Evolutionary conservation across 176 grass and related monocot genomes (phyloP), one percentile per base, ranked within the genome.

Genomic region (Oryza longistaminata): DNA sequence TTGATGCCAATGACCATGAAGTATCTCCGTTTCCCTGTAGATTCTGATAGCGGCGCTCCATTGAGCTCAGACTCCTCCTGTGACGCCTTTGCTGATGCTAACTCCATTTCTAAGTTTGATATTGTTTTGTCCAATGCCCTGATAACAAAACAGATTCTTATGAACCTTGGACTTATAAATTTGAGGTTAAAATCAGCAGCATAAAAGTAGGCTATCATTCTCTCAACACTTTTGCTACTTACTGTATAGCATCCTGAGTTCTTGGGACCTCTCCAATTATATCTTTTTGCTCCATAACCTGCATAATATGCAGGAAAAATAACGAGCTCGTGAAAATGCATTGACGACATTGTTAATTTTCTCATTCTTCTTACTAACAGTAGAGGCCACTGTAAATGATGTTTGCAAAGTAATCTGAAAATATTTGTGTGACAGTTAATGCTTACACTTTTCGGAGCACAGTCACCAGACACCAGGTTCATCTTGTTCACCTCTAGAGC

Each of bases 1-100:
- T 95, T 97, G 60, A 97, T 92, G 31, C 95, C 95, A 6, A 97
- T 64, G 79, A 97, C 95, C 93, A 97, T 92, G 68, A 95, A 91
- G 53, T 88, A 88, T 50, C 93, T 95, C n/a, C 69, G 68, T 34
- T 88, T 90, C 49, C 43, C 87, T 1, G 64, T 75, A 2, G 76
- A 68, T 87, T 90, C 91, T 0, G 87, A 84, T 7, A 52, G 19
- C 2, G 95, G 95, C 11, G 82, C 88, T 9, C 85, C 89, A 11
- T 77, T 90, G 52, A 88, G 68, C 39, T 90, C 80, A 5, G 91
- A 95, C 16, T 95, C 95, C 13, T 95, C 92, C 25, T 97, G 95
- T 9, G 85, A 40, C 0, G 87, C 89, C 83, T 85, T 97, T 21
- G 95, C 92, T 19, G 93, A 90, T 8, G 92, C 95, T 49, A 95